Base-by-base conservation (phyloP, 305 asterid genomes). In the Salvia sclarea region DNA sequence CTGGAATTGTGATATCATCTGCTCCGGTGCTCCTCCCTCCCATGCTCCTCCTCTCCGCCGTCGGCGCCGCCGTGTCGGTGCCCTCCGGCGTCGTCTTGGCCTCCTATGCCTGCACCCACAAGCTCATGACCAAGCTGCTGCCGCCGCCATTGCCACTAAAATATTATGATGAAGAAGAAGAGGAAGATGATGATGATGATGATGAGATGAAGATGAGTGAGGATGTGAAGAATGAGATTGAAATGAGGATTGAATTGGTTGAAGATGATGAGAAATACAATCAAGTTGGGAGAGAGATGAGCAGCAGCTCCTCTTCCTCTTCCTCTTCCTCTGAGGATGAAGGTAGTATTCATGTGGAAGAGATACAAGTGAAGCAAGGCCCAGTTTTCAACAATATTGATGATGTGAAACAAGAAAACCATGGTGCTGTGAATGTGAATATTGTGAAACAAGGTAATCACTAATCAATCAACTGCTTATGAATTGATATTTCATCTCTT, bases 21-120 rank as follows among this genome's bases (percentile, higher is more conserved):
- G 80, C 78, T 28, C 96, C 98, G 0, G 12, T 89, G 16, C 61
- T 92, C 64, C 80, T 89, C 54, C 98, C 96, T 41, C 88, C 95
- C 0, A 66, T 88, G 21, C 55, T 84, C 5, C 81, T 82, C 31
- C 65, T 83, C 8, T 83, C 94, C n/a, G 86, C 88, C 0, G 74
- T 89, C 18, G 95, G 92, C 0, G 75, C 86, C 0, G 90, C 83
- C 0, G 57, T 65, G 30, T 82, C 89, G 11, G 61, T 92, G 9
- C 96, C 96, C 0, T 81, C 73, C 64, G 98, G 91, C 7, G 63
- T 87, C 65, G 75, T 79, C 2, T 78, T 73, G 4, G 95, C 86
- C 17, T 76, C 90, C 73, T 89, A 87, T 74, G 80, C 89, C 9
- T 80, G 82, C 78, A 81, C 86, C 3, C 82, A 87, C 78, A 86